Base-by-base conservation (phyloP, 2,329 filamentous ascomycete genomes). In the Pyricularia grisea region DNA sequence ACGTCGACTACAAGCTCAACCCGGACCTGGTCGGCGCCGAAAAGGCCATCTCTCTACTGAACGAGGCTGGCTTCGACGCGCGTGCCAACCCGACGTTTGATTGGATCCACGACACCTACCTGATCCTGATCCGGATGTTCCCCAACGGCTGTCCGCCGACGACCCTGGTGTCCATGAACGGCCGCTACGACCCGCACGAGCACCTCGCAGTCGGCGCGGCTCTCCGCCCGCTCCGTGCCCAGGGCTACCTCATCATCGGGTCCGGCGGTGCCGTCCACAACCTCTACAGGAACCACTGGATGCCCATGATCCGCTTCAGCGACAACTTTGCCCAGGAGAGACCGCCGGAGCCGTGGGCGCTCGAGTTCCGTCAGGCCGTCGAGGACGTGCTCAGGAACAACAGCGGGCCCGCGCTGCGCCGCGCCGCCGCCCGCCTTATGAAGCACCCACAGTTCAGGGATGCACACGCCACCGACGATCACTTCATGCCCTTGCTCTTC, bases 91-190 rank as follows among this genome's bases (percentile, higher is more conserved):
- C 81, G 0, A 80, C 74, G 0, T 91, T 91, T 72, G 86, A 91
- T 74, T 91, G 88, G 89, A 91, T 91, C 74, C 88, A 92, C 79
- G 89, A 92, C 76, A 90, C 87, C 0, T 91, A 87, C 74, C 82
- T 91, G 3, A 85, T 91, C 69, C 79, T 91, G 10, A 89, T 91
- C 74, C 82, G 88, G 68, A 91, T 92, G 88, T 91, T 91, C 72
- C 89, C 88, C 0, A 72, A 74, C 1, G 81, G 79, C n/a, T 90
- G 87, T 73, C 89, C 89, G 1, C 89, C 89, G 0, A 90, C 88
- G 0, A 89, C 87, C 2, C 81, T 90, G 60, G 70, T 81, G 69
- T 77, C 75, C 65, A 77, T 76, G 74, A 81, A 81, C 75, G 74
- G 74, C 30, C 72, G 72, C 55, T 81, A 76, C 75, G 79, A 81